Base-by-base conservation (phyloP, 352 stramenopile species). In the Globisporangium carolinianum region DNA sequence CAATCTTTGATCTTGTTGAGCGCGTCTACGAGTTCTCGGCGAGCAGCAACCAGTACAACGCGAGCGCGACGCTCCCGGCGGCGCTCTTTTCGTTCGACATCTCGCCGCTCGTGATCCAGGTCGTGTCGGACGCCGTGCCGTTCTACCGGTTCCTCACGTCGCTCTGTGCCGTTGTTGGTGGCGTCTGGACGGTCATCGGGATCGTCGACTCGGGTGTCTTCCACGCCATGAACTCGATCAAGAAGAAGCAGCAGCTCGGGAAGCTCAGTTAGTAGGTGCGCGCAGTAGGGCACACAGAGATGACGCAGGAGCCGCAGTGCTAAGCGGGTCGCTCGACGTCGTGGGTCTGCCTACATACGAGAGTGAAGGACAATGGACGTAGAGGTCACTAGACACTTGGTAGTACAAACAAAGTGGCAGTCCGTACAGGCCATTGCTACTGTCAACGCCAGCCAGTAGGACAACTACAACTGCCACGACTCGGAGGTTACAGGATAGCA, bases 141-240 rank as follows among this genome's bases (percentile, higher is more conserved):
- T 85, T 93, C 57, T 95, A 92, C 65, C 82, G 83, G 58, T 95
- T 95, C 51, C 59, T 95, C 60, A 95, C 85, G 36, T 83, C 82
- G 49, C 61, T 90, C 17, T 95, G 83, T 41, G 85, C 85, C 46
- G 84, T 95, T 48, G 79, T 95, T 46, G 85, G 85, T 17, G 85
- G 85, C 49, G 82, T 91, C 1, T 91, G 89, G 58, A 95, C 85
- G 11, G 76, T 95, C 63, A 81, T 95, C 54, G 76, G 82, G n/a
- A 75, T 95, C 47, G 66, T 93, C 47, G 80, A 93, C 68, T 86
- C 81, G 6, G 82, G 81, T 15, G 70, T 91, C 18, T 94, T 91
- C 70, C 73, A 90, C 59, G 62, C 79, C 15, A 72, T 92, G 55
- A 91, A 91, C 65, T 90, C 82, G 46, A 85, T 94, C 66, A 84